A percentile compares a stretch with the other conserved stretches of the same genome.
These are phyloP conservation scores for Rosa chinensis DNA, from an alignment of 306 rosid genomes.

Conservation along the genomic window DNA sequence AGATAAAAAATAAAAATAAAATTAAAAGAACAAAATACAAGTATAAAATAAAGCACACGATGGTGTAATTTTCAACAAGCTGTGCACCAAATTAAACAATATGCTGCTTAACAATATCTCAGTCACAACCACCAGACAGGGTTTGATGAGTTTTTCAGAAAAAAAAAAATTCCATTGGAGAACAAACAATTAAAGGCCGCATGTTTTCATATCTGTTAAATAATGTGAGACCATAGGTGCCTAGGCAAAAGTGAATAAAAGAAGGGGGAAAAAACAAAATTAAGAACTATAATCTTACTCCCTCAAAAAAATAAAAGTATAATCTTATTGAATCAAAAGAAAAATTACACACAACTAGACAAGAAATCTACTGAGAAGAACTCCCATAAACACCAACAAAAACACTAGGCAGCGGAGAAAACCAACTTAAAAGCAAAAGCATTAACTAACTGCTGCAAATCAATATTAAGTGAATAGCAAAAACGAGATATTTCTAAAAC, in stretches of 20 bases:
- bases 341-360: neutral
- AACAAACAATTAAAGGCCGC: neutral
- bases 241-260: neutral
- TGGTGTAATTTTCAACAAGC: neutral
- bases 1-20: neutral
- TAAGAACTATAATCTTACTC: neutral
- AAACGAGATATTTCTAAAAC: no score
- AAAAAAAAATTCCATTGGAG: neutral
- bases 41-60: slow-evolving; percentile 6
- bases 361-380: neutral
- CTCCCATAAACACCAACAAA: neutral
- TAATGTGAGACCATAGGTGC: neutral
- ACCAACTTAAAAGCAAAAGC: neutral
- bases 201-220: neutral
- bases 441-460: neutral
- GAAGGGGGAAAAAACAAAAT: neutral
- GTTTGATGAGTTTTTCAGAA: neutral
- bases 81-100: neutral
- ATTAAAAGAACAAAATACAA: neutral
- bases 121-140: neutral
- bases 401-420: neutral
- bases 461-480: neutral
- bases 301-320: neutral
- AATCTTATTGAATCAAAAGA: neutral
- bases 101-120: neutral